phyloP scores from a whole-genome alignment of 345 rosid genomes.

The Lumnitzera littorea region DNA sequence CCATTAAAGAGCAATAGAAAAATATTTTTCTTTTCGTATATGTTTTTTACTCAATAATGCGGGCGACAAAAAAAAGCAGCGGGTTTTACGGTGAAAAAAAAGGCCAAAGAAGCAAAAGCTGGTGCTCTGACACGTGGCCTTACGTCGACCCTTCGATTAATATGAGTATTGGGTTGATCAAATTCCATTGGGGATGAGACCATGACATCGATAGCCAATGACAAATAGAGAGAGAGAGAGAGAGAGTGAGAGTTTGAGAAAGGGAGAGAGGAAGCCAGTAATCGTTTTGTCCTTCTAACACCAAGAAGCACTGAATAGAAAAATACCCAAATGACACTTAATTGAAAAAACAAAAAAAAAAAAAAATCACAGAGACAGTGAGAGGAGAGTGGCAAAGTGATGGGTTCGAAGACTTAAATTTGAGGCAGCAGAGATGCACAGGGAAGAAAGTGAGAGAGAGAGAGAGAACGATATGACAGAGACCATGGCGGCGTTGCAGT shows the following conservation, averaged over 20 bases:
- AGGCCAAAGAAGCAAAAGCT: neutral
- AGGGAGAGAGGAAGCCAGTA: no score
- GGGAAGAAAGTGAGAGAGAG: slow-evolving; percentile 2
- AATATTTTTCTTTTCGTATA: no score
- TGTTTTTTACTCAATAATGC: no score
- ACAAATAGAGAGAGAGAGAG: neutral
- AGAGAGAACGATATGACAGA: slow-evolving; percentile 1
- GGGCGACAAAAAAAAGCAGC: slow-evolving; percentile 7
- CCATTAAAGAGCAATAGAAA: no score
- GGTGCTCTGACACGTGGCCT: slow-evolving; percentile 10
- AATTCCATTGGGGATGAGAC: neutral
- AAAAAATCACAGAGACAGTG: neutral
- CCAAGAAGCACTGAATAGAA: neutral
- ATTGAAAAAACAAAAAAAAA: neutral
- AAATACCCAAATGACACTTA: neutral
- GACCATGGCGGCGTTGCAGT: slow-evolving; percentile 1
- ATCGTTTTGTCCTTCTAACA: neutral
- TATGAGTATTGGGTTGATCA: neutral
- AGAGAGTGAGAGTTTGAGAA: neutral
- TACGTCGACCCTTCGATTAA: slow-evolving; percentile 1
- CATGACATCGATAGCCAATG: neutral
- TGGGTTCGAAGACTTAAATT: neutral
- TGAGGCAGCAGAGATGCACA: neutral
- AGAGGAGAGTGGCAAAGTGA: slow-evolving; percentile 1
- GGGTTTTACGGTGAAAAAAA: slow-evolving; percentile 6